Percentiles rank a stretch among this genome's conserved stretches.
Evolutionary conservation across 2,329 filamentous ascomycete genomes (phyloP).

Genomic region (Acephala macrosclerotiorum): DNA sequence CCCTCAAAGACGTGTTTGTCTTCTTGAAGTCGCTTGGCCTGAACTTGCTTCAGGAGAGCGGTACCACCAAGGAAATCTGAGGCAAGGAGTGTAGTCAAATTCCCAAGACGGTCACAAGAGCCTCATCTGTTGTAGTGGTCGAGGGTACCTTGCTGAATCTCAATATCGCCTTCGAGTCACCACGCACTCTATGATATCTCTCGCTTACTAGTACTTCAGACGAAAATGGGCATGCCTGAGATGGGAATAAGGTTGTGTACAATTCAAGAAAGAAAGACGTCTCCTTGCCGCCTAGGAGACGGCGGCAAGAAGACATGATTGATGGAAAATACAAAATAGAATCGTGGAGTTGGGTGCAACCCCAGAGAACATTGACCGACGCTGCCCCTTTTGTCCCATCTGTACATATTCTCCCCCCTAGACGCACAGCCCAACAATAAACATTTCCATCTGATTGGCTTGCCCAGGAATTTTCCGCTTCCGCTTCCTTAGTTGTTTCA

Average conservation of each 20-base stretch:
- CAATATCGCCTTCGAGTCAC: too few relatives aligned
- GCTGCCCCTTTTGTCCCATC: slow-evolving; percentile 1
- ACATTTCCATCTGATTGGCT: slow-evolving; percentile 19
- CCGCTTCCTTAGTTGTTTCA: slow-evolving; percentile 24
- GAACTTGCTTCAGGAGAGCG: slow-evolving; percentile 1
- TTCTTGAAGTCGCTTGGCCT: slow-evolving; percentile 7
- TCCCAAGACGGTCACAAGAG: slow-evolving; percentile 2
- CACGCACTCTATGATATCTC: background rate
- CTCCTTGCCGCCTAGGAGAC: background rate
- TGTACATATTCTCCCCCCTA: background rate
- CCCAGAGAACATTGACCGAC: background rate
- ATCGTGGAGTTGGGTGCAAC: background rate
- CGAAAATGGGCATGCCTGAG: background rate
- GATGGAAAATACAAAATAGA: background rate
- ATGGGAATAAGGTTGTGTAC: background rate
- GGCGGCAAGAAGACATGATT: background rate
- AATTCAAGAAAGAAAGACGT: background rate
- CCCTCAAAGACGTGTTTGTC: background rate
- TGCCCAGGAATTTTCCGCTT: slow-evolving; percentile 4
- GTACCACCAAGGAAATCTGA: slow-evolving; percentile 9
- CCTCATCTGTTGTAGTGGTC: background rate
- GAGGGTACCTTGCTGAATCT: background rate
- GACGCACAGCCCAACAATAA: slow-evolving; percentile 13
- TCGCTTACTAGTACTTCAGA: background rate
- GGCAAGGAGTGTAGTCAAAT: background rate